A percentile compares a stretch with the other conserved stretches of the same genome.
Conservation (phyloP, 106 monocot genomes). For the Agapanthus africanus region DNA sequence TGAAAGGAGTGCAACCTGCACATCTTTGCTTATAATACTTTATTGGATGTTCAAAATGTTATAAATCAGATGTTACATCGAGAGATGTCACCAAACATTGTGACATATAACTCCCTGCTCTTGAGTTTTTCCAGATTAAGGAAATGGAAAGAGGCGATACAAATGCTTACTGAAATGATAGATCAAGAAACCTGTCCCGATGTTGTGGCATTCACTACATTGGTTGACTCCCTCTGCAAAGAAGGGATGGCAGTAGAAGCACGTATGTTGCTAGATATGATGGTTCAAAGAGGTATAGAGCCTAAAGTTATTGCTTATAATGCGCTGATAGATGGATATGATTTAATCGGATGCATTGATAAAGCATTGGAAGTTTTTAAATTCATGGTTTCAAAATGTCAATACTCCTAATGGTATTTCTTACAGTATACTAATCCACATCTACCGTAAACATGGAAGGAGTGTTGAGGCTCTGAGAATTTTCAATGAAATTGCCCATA, state of each 20-base stretch:
- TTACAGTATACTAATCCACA: slow-evolving; percentile 12
- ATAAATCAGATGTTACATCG: slow-evolving; percentile 5
- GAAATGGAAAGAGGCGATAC: slow-evolving; percentile 6
- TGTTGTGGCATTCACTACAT: slow-evolving; percentile 14
- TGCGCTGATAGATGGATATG: slow-evolving; percentile 19
- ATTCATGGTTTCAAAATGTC: slow-evolving; percentile 8
- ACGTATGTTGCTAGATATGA: slow-evolving; percentile 11
- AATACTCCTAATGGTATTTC: slow-evolving; percentile 9
- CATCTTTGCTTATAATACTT: slow-evolving; percentile 19
- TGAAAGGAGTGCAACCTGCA: slow-evolving; percentile 21
- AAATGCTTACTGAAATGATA: slow-evolving; percentile 27
- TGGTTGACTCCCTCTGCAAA: slow-evolving; percentile 13
- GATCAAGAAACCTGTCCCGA: slow-evolving; percentile 11
- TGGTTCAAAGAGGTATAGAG: slow-evolving; percentile 14
- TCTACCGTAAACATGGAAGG: neutral
- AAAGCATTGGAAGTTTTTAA: slow-evolving; percentile 18
- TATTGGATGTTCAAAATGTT: slow-evolving; percentile 18
- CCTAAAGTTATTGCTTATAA: slow-evolving; percentile 16
- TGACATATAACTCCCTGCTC: slow-evolving; percentile 21
- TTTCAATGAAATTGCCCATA: slow-evolving; percentile 6
- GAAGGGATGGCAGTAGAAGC: slow-evolving; percentile 14
- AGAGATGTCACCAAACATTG: slow-evolving; percentile 13
- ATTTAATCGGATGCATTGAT: neutral
- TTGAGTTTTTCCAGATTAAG: slow-evolving; percentile 22
- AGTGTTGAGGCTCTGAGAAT: slow-evolving; percentile 7